Base-by-base conservation (phyloP, 495 filamentous ascomycete species). In the Penicillium subrubescens region DNA sequence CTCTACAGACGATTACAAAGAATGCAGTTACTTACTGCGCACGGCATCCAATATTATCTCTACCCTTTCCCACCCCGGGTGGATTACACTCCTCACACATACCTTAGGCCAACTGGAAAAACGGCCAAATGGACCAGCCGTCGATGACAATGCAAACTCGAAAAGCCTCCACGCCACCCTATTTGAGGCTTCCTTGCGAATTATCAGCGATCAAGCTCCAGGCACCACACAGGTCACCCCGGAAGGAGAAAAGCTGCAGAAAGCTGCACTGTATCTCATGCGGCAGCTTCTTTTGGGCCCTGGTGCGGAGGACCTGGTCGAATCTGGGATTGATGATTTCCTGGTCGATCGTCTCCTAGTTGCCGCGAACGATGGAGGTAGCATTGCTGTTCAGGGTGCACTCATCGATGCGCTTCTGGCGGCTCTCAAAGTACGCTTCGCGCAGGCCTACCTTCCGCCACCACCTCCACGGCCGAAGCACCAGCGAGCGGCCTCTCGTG, bases 21-120 rank as follows among this genome's bases (percentile, higher is more conserved):
- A 94, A 58, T 91, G 86, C 62, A 78, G 89, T 14, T 96, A 97
- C 72, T 89, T 95, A 68, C 73, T 97, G 17, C 87, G 87, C 64
- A 90, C 89, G 2, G 74, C 95, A 0, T 89, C 88, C 17, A 92
- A 91, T 65, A 78, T 94, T 35, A 77, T 96, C 39, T 73, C 74
- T n/a, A 67, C 73, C 2, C 75, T 82, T 61, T 77, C 76, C 10
- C 79, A 81, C 17, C 77, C 71, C 54, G 80, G 79, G 27, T 82
- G 80, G 80, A 64, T 77, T 23, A 69, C 67, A 19, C 68, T 82
- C 54, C 66, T 82, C 14, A 77, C 71, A 3, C 75, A 81, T 54
- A 68, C 76, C 31, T 44, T 75, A 27, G 59, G 59, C 8, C 75
- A 74, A 35, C 48, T 53, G 12, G 81, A 82, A 19, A 78, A 74